phyloP scores from a whole-genome alignment of 352 stramenopile genomes.

The Stramenopiles sp. region DNA sequence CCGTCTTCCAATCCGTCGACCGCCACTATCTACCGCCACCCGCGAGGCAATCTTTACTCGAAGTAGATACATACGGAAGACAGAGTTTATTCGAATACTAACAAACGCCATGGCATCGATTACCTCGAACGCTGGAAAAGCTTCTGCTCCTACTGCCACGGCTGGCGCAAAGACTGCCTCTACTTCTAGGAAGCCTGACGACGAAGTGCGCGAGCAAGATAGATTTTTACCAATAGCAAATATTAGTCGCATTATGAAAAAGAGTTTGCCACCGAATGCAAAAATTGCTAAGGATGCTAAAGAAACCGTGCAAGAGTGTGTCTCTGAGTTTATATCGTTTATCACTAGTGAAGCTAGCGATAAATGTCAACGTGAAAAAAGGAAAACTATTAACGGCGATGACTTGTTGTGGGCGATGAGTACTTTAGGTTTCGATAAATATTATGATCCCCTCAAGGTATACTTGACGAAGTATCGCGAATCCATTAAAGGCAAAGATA shows the following conservation, averaged over 20 bases:
- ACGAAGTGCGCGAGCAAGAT: slow-evolving; percentile 81
- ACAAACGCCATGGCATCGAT: not conserved
- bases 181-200: too few species aligned
- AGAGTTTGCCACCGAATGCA: slow-evolving; percentile 83
- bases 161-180: not conserved
- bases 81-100: too few species aligned
- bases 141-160: not conserved
- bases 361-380: slow-evolving; percentile 97
- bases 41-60: too few species aligned
- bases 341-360: slow-evolving; percentile 94
- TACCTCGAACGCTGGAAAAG: too few species aligned
- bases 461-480: slow-evolving; percentile 97
- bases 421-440: slow-evolving; percentile 96
- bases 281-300: slow-evolving; percentile 99
- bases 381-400: slow-evolving; percentile 99
- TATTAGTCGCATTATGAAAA: slow-evolving; percentile 99
- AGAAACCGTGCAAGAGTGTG: slow-evolving; percentile 97
- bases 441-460: slow-evolving; percentile 95
- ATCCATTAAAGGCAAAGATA: not conserved
- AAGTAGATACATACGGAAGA: not conserved
- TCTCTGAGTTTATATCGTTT: slow-evolving; percentile 99
- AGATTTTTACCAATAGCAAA: slow-evolving; percentile 96
- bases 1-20: too few species aligned
- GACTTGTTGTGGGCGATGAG: slow-evolving; percentile 99
- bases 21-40: too few species aligned